Conservation (phyloP, 176 grass and related monocot genomes). For the Carex kokanica region DNA sequence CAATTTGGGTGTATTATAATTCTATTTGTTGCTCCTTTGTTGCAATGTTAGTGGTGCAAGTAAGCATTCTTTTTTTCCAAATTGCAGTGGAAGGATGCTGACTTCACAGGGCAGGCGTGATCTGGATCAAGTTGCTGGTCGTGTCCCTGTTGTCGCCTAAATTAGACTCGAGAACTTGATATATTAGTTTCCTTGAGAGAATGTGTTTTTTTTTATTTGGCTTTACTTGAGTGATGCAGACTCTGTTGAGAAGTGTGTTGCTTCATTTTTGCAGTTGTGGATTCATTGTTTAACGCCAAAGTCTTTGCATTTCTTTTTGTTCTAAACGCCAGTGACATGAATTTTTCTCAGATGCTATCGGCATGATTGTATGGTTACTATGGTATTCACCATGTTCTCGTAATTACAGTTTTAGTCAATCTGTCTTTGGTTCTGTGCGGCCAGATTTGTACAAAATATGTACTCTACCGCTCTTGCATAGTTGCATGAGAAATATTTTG, state of each 20-base stretch:
- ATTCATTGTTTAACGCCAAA: background rate
- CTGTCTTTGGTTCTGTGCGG: background rate
- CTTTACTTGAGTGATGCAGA: background rate
- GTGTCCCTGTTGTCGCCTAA: conserved; percentile 36
- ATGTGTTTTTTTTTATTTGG: conserved; percentile 17
- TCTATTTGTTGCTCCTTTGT: background rate
- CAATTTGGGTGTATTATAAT: background rate
- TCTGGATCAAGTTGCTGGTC: conserved; percentile 71
- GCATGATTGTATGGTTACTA: background rate
- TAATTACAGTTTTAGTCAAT: too few relatives aligned
- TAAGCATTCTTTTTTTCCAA: background rate
- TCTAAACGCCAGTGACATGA: background rate
- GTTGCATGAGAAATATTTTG: background rate
- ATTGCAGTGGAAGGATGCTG: conserved; percentile 56
- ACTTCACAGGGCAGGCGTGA: conserved; percentile 74
- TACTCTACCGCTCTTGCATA: background rate
- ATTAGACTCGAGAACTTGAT: background rate
- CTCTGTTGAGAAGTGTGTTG: conserved; percentile 12
- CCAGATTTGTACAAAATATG: background rate
- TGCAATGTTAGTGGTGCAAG: background rate
- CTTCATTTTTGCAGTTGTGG: conserved; percentile 19
- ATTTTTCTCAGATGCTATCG: background rate
- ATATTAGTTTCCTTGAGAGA: conserved; percentile 4
- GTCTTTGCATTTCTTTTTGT: background rate
- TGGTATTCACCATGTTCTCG: too few relatives aligned